Base-by-base conservation (phyloP, 805 yeast species). In the Kazachstania psychrophila region DNA sequence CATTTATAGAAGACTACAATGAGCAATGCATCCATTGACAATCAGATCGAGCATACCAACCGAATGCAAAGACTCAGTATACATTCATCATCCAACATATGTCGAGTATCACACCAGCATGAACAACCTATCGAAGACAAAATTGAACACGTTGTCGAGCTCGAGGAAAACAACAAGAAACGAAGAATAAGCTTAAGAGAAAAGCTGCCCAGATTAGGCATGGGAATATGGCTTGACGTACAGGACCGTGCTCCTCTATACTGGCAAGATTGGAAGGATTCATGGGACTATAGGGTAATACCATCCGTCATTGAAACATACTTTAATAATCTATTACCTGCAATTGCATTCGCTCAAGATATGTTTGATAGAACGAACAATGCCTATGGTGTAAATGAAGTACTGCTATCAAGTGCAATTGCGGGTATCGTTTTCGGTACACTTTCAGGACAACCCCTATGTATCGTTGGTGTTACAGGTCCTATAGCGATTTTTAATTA, bases 391-490 rank as follows among this genome's bases (percentile, higher is more conserved):
- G 81, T 92, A 4, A 92, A 89, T 53, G 98, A 89, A 53, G 81
- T 89, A 2, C 65, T 89, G 17, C 52, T 92, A 53, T 69, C 92
- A 6, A 76, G 88, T 23, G 95, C 95, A 0, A 59, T 92, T 54
- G 96, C 85, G 0, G 96, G 97, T 0, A 70, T 88, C 5, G 77
- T 84, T 2, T 89, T 92, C 64, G 96, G 97, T 0, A 47, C 83
- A 5, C 65, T 88, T 39, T 69, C 82, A 0, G 97, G 96, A 0
- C 95, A 88, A 49, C 98, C 98, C 0, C 60, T 92, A 19, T 84
- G 95, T 50, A 83, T 89, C 18, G 97, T 92, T 7, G 98, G 98
- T 3, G 96, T 89, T 5, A 92, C 97, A 0, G 98, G 97, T 0
- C 98, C 98, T 0, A 79, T 92, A 12, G 65, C 94, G 2, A 88